Base-by-base conservation (phyloP, 2,329 filamentous ascomycete genomes). In the Fusarium gaditjirri region DNA sequence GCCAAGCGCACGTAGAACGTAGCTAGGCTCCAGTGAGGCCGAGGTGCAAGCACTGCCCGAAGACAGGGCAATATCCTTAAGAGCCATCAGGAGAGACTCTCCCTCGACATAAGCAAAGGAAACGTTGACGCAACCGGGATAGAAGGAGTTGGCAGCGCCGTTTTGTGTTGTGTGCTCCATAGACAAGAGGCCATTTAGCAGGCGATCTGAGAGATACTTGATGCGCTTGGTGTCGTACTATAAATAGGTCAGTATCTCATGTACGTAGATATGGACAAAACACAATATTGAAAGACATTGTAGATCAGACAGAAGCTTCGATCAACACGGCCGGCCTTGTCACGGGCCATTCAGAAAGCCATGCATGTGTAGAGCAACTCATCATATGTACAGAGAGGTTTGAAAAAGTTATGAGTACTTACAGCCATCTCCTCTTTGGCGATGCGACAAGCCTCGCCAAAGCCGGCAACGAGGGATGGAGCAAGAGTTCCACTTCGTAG, bases 51-150 rank as follows among this genome's bases (percentile, higher is more conserved):
- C 96, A 78, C 94, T 98, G 63, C 96, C 96, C 0, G 96, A 99
- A 11, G 95, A 98, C 39, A 99, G 86, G 1, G 96, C 96, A 82
- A 99, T 98, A 76, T 99, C 96, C 84, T 99, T 99, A 49, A 99
- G 85, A 0, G 96, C 96, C 96, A 99, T 99, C 71, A 99, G 88
- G 3, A 99, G 91, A 5, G 96, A 98, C 83, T 99, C 96, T 75
- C 96, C 96, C 83, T 99, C 96, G 8, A 99, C 94, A 78, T 99
- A 99, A 38, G 96, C 95, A 79, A 99, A 99, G 0, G 96, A 99
- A 16, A 99, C 93, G 81, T 99, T 99, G 69, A 99, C 95, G 77
- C 96, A 99, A 71, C 96, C 96, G 4, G 96, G 94, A 81, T 99
- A 99, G 82, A 97, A 97, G 57, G 90, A 88, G 8, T 92, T 83